These are phyloP conservation scores for Onygenales sp. DNA, from an alignment of 2,329 filamentous ascomycete species.

Conservation along the genomic window DNA sequence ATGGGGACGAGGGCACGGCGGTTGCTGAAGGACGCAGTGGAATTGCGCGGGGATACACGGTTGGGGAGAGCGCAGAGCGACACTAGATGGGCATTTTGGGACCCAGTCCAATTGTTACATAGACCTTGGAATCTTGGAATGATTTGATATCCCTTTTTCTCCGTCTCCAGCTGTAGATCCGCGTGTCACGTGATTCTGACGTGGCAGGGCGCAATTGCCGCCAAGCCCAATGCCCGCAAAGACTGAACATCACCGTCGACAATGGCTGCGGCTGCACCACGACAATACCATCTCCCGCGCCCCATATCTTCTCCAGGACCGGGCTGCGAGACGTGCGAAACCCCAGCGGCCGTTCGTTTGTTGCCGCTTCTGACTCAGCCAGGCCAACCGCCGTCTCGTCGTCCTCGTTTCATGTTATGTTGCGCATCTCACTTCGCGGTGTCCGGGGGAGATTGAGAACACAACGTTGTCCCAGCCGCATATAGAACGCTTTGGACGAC, in stretches of 20 bases:
- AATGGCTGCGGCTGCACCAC: neutral
- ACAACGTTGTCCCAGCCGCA: neutral
- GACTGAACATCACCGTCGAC: neutral
- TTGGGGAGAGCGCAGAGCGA: constrained; percentile 48
- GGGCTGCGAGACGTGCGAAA: no score
- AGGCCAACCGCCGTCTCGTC: no score
- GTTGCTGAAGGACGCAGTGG: constrained; percentile 83
- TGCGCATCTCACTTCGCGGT: no score
- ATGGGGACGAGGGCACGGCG: constrained; percentile 26
- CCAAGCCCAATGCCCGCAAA: neutral
- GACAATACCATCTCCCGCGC: no score
- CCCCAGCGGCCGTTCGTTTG: no score
- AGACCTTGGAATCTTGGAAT: neutral
- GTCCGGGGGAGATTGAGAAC: neutral
- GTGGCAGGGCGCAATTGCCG: neutral
- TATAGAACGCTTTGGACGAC: neutral
- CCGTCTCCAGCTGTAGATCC: neutral
- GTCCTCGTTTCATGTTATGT: no score
- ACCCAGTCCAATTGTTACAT: no score
- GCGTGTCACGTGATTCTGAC: neutral
- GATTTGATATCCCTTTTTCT: neutral
- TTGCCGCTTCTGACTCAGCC: no score
- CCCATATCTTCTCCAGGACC: no score
- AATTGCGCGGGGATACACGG: constrained; percentile 77
- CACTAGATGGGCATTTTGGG: constrained; percentile 9